phyloP scores from a whole-genome alignment of 768 basidiomycete species.

The Panellus pusillus region DNA sequence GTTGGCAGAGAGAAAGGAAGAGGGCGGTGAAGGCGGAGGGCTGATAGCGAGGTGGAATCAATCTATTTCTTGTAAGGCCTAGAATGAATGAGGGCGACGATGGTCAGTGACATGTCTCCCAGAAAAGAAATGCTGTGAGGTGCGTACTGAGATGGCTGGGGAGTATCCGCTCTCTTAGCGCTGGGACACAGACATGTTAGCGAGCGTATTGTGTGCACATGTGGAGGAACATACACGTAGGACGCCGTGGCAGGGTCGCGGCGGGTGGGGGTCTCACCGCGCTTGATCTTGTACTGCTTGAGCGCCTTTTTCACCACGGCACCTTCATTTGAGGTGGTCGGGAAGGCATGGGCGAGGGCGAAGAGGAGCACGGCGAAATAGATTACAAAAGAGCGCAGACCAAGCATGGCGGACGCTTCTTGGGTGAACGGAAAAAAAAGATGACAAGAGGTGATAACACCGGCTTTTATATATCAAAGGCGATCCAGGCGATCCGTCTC shows the following conservation, averaged over 20 bases:
- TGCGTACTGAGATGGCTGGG: slow-evolving; percentile 22
- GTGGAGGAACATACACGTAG: neutral
- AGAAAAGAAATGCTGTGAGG: neutral
- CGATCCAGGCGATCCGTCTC: neutral
- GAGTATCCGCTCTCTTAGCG: slow-evolving; percentile 18
- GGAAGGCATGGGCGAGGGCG: slow-evolving; percentile 21
- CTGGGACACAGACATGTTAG: slow-evolving; percentile 1
- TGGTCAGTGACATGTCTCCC: neutral
- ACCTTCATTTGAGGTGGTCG: slow-evolving; percentile 20
- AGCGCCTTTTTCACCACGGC: slow-evolving; percentile 21
- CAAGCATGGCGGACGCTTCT: slow-evolving; percentile 2
- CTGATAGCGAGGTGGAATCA: neutral
- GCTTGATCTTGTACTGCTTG: slow-evolving; percentile 29
- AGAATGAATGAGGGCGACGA: neutral
- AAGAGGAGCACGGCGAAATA: slow-evolving; percentile 26
- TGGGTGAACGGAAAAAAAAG: too few species aligned
- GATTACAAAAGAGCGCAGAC: slow-evolving; percentile 18
- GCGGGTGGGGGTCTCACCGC: slow-evolving; percentile 21
- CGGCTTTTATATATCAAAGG: too few species aligned
- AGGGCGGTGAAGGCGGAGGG: neutral
- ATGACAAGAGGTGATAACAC: too few species aligned
- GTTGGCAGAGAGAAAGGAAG: neutral
- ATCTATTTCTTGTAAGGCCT: slow-evolving; percentile 15
- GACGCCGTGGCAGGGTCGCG: slow-evolving; percentile 15
- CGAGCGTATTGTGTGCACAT: neutral